Percentiles rank a stretch among this genome's conserved stretches.
Evolutionary conservation across 495 filamentous ascomycete species (phyloP).

Genomic region (Hyaloscypha finlandica): DNA sequence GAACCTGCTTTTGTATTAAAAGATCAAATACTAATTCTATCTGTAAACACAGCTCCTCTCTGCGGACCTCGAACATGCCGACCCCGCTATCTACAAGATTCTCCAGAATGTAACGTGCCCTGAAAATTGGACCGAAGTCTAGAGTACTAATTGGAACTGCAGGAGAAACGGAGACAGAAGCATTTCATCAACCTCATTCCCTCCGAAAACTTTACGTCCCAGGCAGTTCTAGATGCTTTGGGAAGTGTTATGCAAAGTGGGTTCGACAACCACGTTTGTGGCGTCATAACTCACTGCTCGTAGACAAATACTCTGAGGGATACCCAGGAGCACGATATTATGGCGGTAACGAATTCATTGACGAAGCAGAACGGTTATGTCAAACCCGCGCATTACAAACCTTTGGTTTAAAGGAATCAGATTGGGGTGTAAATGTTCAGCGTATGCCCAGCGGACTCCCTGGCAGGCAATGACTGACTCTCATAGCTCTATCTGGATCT

Average conservation of each 20-base stretch:
- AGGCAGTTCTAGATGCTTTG: slow-evolving; percentile 92
- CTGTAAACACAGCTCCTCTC: slow-evolving; percentile 67
- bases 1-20: not conserved
- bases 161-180: slow-evolving; percentile 95
- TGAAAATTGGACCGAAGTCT: not conserved
- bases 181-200: slow-evolving; percentile 99
- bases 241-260: slow-evolving; percentile 98
- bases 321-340: slow-evolving; percentile 98
- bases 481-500: slow-evolving; percentile 84
- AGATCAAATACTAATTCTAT: slow-evolving; percentile 26
- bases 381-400: slow-evolving; percentile 86
- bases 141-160: slow-evolving; percentile 14
- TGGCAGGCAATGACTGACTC: slow-evolving; percentile 7
- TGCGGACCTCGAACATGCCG: slow-evolving; percentile 76
- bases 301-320: slow-evolving; percentile 98
- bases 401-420: slow-evolving; percentile 76
- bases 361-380: slow-evolving; percentile 85
- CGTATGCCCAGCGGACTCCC: slow-evolving; percentile 52
- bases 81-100: slow-evolving; percentile 83
- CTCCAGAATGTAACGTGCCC: slow-evolving; percentile 75
- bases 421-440: slow-evolving; percentile 99
- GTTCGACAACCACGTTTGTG: slow-evolving; percentile 33
- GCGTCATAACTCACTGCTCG: slow-evolving; percentile 11
- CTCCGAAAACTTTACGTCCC: slow-evolving; percentile 98
- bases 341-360: slow-evolving; percentile 94